Conservation (phyloP, 2,329 filamentous ascomycete genomes). For the Fusarium lyarnte region DNA sequence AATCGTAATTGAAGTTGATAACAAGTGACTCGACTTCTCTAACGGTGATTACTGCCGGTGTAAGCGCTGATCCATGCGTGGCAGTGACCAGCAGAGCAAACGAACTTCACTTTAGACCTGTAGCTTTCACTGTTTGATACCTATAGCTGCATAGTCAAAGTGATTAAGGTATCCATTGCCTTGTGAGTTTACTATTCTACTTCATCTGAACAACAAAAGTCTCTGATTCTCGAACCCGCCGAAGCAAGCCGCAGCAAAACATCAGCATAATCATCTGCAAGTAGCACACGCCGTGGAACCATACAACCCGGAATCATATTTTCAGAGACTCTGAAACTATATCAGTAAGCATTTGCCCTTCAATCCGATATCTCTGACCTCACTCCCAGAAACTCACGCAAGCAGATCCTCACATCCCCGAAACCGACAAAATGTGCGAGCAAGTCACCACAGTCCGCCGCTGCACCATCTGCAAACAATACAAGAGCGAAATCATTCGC, state of each 20-base stretch:
- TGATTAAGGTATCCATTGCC: too few species aligned
- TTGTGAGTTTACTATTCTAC: too few species aligned
- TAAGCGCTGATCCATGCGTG: not conserved
- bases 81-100: not conserved
- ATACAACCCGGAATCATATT: rapidly evolving
- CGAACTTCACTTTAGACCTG: too few species aligned
- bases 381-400: not conserved
- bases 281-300: not conserved
- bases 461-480: not conserved
- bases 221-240: rapidly evolving
- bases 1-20: too few species aligned
- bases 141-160: rapidly evolving
- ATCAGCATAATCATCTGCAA: not conserved
- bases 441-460: not conserved
- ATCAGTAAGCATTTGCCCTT: not conserved
- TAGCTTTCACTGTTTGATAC: not conserved
- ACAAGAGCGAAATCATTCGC: not conserved
- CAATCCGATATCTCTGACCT: not conserved
- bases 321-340: rapidly evolving
- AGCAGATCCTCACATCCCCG: not conserved
- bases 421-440: not conserved
- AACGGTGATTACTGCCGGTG: rapidly evolving
- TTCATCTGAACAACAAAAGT: rapidly evolving
- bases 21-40: not conserved
- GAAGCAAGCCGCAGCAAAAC: not conserved